A percentile compares a stretch with the other conserved stretches of the same genome.
phyloP scores from a whole-genome alignment of 2,329 filamentous ascomycete species.

The Verruconis gallopava region DNA sequence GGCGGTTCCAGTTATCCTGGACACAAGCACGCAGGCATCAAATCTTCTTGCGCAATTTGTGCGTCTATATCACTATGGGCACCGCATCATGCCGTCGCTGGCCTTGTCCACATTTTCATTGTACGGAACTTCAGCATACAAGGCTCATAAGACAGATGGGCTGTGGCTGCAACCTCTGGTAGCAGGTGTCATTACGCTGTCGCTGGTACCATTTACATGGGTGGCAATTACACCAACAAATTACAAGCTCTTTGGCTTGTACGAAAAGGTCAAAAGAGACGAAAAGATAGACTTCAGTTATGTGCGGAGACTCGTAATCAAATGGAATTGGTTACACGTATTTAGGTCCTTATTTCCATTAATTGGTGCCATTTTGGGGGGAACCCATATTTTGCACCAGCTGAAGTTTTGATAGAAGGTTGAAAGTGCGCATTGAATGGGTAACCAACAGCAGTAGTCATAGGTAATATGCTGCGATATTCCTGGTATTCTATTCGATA shows the following conservation, averaged over 20 bases:
- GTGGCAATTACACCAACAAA: slow-evolving; percentile 24
- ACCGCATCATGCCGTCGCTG: slow-evolving; percentile 19
- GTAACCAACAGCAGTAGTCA: no score
- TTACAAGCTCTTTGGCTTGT: slow-evolving; percentile 12
- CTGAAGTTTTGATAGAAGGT: no score
- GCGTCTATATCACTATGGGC: slow-evolving; percentile 23
- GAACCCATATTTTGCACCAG: background rate
- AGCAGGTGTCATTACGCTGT: slow-evolving; percentile 19
- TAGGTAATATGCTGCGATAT: no score
- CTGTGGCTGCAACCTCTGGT: background rate
- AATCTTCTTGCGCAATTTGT: slow-evolving; percentile 22
- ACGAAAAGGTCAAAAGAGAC: background rate
- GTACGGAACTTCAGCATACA: slow-evolving; percentile 15
- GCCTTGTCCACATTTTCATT: slow-evolving; percentile 17
- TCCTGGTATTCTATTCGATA: no score
- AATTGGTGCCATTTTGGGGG: background rate
- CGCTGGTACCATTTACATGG: slow-evolving; percentile 28
- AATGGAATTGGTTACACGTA: slow-evolving; percentile 10
- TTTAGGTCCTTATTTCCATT: slow-evolving; percentile 9
- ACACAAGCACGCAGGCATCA: slow-evolving; percentile 16
- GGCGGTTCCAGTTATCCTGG: slow-evolving; percentile 21
- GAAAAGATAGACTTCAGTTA: background rate
- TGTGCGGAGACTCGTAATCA: slow-evolving; percentile 3
- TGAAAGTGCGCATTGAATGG: no score
- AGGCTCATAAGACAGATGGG: background rate